Evolutionary conservation across 2,329 filamentous ascomycete genomes (phyloP), one percentile per base, ranked within the genome.

Genomic region (Aureobasidium musti): DNA sequence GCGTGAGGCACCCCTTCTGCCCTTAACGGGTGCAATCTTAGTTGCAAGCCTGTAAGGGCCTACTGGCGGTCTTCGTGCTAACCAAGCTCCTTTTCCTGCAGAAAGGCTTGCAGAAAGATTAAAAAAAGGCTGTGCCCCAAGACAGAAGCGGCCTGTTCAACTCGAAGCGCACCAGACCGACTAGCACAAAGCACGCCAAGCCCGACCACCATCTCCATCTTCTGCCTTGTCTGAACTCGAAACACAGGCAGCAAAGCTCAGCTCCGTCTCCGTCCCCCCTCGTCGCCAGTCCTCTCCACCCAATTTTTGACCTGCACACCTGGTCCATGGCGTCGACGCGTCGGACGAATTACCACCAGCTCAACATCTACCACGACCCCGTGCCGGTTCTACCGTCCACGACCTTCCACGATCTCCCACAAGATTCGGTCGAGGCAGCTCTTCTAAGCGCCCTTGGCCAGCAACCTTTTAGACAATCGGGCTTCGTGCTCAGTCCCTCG

Each of bases 401-500:
- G 77, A 80, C 35, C 7, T 64, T 64, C 71, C 75, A 77, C 70
- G 77, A 81, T 68, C 61, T 64, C 37, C 61, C 61, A 37, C 47
- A 64, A 41, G 54, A 66, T 43, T 60, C 64, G 26, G 80, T 84
- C 68, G 82, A 85, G 72, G 80, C 83, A 41, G 84, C 83, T 67
- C 80, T 84, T 60, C 79, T 86, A 41, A 78, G 79, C 71, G 73
- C 79, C 59, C 76, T 80, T 64, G 72, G 75, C 26, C 78, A 79
- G 45, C 53, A 76, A 75, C 71, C 78, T 81, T 76, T 77, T 79
- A 72, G 79, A 80, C 28, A 76, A 83, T 71, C 84, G 83, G 78
- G 90, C 77, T 83, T 89, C 72, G 79, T 88, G 66, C 83, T 94
- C 72, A 87, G 89, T 71, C 89, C 90, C 28, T 80, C 85, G 26